These are phyloP conservation scores for Nakazawaea ishiwadae DNA, from an alignment of 805 yeast genomes.

Conservation along the genomic window DNA sequence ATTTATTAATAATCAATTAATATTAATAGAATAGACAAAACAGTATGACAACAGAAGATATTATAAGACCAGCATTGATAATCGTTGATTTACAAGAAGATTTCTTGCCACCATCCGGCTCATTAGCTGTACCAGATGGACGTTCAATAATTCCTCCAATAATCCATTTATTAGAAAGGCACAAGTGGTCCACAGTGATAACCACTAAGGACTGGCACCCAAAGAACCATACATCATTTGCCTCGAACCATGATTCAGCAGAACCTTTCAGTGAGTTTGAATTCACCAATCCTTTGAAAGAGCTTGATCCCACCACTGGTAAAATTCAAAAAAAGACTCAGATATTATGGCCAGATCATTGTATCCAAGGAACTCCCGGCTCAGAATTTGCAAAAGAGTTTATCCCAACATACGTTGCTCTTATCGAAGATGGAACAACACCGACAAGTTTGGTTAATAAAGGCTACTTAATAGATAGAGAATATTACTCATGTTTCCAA, in stretches of 20 bases:
- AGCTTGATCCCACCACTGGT: conserved; percentile 23
- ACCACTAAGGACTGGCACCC: conserved; percentile 94
- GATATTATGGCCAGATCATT: conserved; percentile 88
- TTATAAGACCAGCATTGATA: conserved; percentile 52
- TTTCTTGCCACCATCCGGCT: conserved; percentile 74
- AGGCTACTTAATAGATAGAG: conserved; percentile 69
- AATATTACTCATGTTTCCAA: conserved; percentile 81
- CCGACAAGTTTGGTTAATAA: conserved; percentile 50
- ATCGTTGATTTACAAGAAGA: conserved; percentile 85
- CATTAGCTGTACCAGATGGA: conserved; percentile 71
- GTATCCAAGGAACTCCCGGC: conserved; percentile 70
- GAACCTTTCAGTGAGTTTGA: conserved; percentile 46
- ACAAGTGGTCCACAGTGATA: conserved; percentile 58
- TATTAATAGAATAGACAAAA: too few relatives aligned
- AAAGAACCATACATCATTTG: conserved; percentile 71
- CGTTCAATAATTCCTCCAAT: conserved; percentile 51
- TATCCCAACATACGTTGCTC: conserved; percentile 24
- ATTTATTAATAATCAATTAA: too few relatives aligned
- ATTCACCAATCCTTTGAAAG: conserved; percentile 46
- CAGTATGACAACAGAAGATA: neutral
- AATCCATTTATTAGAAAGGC: conserved; percentile 33
- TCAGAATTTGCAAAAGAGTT: conserved; percentile 55
- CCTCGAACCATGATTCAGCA: conserved; percentile 48
- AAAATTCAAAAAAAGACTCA: conserved; percentile 25
- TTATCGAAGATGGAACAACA: conserved; percentile 31